phyloP scores from a whole-genome alignment of 2,329 filamentous ascomycete species.

The Biscogniauxia sp. region DNA sequence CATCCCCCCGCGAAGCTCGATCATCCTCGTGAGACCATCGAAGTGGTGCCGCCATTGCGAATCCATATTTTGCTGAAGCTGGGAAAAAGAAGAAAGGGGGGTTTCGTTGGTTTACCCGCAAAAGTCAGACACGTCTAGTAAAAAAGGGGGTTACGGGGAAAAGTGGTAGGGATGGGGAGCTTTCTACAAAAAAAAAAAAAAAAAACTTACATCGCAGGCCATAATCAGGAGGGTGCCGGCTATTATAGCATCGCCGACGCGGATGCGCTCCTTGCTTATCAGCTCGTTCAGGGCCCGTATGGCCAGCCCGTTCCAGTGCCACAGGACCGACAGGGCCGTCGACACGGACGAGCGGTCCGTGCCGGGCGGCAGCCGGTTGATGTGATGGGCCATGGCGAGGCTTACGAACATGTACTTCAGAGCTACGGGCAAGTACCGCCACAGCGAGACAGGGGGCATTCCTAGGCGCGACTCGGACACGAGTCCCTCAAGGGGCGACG shows the following conservation, averaged over 20 bases:
- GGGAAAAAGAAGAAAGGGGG: constrained; percentile 1
- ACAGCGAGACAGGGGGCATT: constrained; percentile 11
- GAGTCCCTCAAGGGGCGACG: constrained; percentile 15
- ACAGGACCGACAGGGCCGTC: constrained; percentile 13
- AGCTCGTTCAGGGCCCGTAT: constrained; percentile 31
- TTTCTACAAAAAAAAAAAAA: too few species aligned
- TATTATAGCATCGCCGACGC: constrained; percentile 26
- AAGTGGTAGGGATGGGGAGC: not conserved
- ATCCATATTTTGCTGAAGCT: not conserved
- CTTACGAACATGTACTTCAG: constrained; percentile 21
- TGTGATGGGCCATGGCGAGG: constrained; percentile 19
- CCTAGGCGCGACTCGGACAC: constrained; percentile 6
- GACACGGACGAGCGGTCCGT: constrained; percentile 3
- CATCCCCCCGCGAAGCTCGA: constrained; percentile 31
- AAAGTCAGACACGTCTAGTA: too few species aligned
- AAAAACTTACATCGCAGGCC: constrained; percentile 29
- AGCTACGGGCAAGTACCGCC: constrained; percentile 11
- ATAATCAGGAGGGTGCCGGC: constrained; percentile 29
- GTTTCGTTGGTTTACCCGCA: too few species aligned
- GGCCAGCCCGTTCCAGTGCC: constrained; percentile 28
- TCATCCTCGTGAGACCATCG: constrained; percentile 28
- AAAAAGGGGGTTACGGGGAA: not conserved
- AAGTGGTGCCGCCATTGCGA: constrained; percentile 32
- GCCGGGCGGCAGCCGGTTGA: constrained; percentile 14
- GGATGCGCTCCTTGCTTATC: constrained; percentile 19